Conservation (phyloP, 1,284 basidiomycete species). For the Tylopilus orsonianus region DNA sequence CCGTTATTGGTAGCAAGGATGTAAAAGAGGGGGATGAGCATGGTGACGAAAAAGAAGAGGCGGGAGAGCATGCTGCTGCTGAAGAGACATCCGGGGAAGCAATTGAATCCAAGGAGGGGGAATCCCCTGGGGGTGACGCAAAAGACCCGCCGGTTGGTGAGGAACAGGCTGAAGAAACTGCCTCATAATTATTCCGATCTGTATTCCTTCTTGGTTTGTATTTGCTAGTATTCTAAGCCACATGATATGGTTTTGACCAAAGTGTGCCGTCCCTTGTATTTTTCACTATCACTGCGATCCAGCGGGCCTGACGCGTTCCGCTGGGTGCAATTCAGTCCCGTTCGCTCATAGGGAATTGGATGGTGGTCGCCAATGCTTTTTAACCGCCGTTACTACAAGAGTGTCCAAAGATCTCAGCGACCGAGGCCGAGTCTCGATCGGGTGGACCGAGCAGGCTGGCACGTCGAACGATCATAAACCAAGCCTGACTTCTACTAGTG, state of each 20-base stretch:
- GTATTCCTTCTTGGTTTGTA: slow-evolving; percentile 11
- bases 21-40: slow-evolving; percentile 40
- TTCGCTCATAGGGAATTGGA: no score
- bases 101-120: slow-evolving; percentile 13
- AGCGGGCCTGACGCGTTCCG: no score
- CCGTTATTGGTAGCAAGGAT: slow-evolving; percentile 72
- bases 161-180: slow-evolving; percentile 21
- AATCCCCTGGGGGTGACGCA: slow-evolving; percentile 6
- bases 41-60: slow-evolving; percentile 22
- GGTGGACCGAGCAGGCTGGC: no score
- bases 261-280: no score
- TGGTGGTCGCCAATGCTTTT: no score
- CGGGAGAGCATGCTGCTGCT: slow-evolving; percentile 15
- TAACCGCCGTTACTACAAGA: no score
- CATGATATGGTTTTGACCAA: not conserved
- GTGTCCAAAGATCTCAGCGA: no score
- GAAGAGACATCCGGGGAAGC: slow-evolving; percentile 22
- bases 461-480: no score
- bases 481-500: no score
- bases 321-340: no score
- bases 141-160: slow-evolving; percentile 22
- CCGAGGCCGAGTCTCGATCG: no score
- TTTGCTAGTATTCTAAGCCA: not conserved
- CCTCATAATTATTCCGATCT: slow-evolving; percentile 16
- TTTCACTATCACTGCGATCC: no score